Evolutionary conservation across 176 grass and related monocot species (phyloP), one percentile per base, ranked within the genome.

Genomic region (Themeda triandra): DNA sequence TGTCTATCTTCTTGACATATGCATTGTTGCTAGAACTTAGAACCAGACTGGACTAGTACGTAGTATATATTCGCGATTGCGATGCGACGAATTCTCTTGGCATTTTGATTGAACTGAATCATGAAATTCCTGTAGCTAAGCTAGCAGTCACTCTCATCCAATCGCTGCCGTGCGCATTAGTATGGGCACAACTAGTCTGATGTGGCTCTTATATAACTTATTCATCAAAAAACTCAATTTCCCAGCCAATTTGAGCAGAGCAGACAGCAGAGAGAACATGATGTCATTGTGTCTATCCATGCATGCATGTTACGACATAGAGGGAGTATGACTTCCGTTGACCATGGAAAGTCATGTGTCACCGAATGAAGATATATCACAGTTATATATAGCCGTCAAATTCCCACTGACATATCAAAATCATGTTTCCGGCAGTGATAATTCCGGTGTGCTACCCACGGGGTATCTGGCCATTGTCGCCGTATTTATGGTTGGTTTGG

Each of bases 401-500:
- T 78, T 44, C 53, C 21, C 21, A 56, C 74, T 29, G 83, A 69
- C 29, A 37, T 39, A 24, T 60, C 12, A 39, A 68, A 73, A 80
- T 72, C 84, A 40, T n/a, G 56, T 80, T 19, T 41, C 23, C 24
- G 6, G 29, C 27, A 49, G 15, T 46, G 49, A 56, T 56, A n/a
- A 56, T n/a, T 56, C 53, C 15, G n/a, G n/a, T n/a, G n/a, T n/a
- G n/a, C n/a, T n/a, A n/a, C n/a, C n/a, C n/a, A n/a, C n/a, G n/a
- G n/a, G n/a, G n/a, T n/a, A n/a, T n/a, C n/a, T n/a, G n/a, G n/a
- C n/a, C n/a, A n/a, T n/a, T n/a, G n/a, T n/a, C 17, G 28, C 63
- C 17, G 40, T 80, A 17, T 73, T 80, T 86, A 73, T 65, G 84
- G 41, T 80, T 86, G 68, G 63, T 80, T 80, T 86, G 68, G 63